Evolutionary conservation across 768 basidiomycete genomes (phyloP).

Genomic region (Tricholoma hemisulphureum): DNA sequence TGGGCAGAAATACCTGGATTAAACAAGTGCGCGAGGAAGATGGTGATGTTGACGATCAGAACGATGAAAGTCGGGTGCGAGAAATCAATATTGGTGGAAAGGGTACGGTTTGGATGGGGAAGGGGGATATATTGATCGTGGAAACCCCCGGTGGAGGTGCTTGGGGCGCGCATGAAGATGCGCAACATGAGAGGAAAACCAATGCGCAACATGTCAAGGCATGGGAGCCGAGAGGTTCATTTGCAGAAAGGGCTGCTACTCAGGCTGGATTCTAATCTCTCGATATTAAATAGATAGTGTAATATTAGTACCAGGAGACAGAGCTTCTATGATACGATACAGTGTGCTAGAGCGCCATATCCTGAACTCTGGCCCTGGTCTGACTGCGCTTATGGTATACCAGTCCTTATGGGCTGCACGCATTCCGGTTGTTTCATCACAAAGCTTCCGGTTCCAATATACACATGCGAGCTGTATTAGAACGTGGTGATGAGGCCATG

Average conservation of each 20-base stretch:
- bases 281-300: not conserved
- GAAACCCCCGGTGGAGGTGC: slow-evolving; percentile 92
- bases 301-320: too few species aligned
- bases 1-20: slow-evolving; percentile 88
- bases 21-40: slow-evolving; percentile 65
- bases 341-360: too few species aligned
- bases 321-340: too few species aligned
- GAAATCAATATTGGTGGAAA: slow-evolving; percentile 89
- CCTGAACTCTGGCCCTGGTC: too few species aligned
- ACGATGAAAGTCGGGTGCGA: slow-evolving; percentile 36
- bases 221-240: slow-evolving; percentile 74
- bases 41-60: slow-evolving; percentile 56
- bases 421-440: too few species aligned
- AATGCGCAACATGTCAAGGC: slow-evolving; percentile 33
- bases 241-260: slow-evolving; percentile 60
- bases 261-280: slow-evolving; percentile 56
- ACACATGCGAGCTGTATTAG: too few species aligned
- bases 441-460: too few species aligned
- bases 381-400: too few species aligned
- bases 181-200: slow-evolving; percentile 21
- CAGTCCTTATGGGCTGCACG: too few species aligned
- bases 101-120: slow-evolving; percentile 83
- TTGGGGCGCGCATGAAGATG: slow-evolving; percentile 57
- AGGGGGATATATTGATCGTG: slow-evolving; percentile 76
- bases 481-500: too few species aligned